Evolutionary conservation across 2,329 filamentous ascomycete genomes (phyloP), one percentile per base, ranked within the genome.

Genomic region (Chaetomiaceae sp.): DNA sequence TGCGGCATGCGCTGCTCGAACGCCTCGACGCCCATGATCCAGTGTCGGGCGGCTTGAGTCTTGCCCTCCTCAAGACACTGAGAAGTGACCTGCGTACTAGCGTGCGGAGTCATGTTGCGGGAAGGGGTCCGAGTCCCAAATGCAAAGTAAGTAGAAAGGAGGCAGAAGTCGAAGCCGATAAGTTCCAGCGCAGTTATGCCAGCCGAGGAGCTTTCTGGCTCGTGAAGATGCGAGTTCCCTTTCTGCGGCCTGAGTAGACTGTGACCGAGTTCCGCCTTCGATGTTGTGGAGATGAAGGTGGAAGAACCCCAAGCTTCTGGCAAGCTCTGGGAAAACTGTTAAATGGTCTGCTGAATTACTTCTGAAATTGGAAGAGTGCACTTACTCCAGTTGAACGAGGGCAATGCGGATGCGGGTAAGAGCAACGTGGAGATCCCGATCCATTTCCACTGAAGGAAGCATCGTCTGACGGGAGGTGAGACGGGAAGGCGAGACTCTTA

Each of bases 1-100:
- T 85, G 83, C 19, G 81, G 75, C 74, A 77, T 76, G 56, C 65
- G 66, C 14, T 55, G 62, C 63, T 74, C 69, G 63, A 73, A 77
- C 38, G 69, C 70, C 58, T 70, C 66, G 19, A 59, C 56, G 51
- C 74, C 75, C 74, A 77, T 75, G 43, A 69, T 65, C 74, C 74
- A 77, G 12, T 68, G 62, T 53, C 64, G 40, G 47, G 44, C 6
- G 53, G 34, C 9, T 29, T 49, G 14, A 47, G 53, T 37, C 9
- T 29, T 49, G 14, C 49, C 51, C 17, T 54, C 50, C 22, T 40
- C 37, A 11, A 36, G 49, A 17, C 6, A 23, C 15, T 37, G 25
- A 12, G 31, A n/a, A 7, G 22, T 8, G 9, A n/a, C 43, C 20
- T 40, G 53, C 39, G 47, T 40, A n/a, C n/a, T n/a, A 19, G 37